phyloP scores from a whole-genome alignment of 192 early-diverging fungal species.

The Coemansia sp. region DNA sequence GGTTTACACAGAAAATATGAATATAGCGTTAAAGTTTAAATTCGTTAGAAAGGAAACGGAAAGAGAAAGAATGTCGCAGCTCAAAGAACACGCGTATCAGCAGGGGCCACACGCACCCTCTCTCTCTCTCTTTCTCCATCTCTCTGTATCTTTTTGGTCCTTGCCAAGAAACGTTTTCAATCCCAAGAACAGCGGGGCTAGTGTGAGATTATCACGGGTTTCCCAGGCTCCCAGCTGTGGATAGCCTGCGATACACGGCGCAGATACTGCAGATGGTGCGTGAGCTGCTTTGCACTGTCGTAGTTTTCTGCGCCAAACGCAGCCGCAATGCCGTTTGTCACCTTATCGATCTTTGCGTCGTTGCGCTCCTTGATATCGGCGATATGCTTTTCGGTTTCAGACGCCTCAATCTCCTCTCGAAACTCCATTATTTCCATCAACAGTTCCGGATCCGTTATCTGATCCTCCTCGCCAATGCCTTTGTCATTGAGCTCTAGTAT shows the following conservation, averaged over 20 bases:
- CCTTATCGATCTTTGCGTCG: constrained; percentile 51
- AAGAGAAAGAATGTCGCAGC: too few relatives aligned
- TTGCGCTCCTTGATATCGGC: constrained; percentile 61
- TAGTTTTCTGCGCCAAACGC: constrained; percentile 62
- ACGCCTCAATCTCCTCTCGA: constrained; percentile 74
- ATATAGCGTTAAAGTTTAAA: neutral
- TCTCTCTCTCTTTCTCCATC: too few relatives aligned
- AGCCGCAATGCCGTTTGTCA: constrained; percentile 38
- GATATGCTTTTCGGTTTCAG: constrained; percentile 62
- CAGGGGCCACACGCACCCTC: too few relatives aligned
- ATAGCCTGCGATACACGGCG: constrained; percentile 38
- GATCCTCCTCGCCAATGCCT: constrained; percentile 63
- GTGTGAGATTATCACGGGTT: constrained; percentile 15
- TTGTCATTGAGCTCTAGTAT: constrained; percentile 64
- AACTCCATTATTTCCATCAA: constrained; percentile 83
- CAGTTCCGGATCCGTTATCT: constrained; percentile 65
- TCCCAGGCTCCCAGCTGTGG: constrained; percentile 43
- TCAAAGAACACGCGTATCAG: too few relatives aligned
- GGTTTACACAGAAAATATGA: neutral
- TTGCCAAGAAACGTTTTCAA: too few relatives aligned
- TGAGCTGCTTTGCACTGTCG: constrained; percentile 60
- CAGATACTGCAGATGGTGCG: constrained; percentile 72
- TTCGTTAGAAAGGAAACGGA: too few relatives aligned
- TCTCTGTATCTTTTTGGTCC: too few relatives aligned
- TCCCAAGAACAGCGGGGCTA: neutral